A percentile compares a stretch with the other conserved stretches of the same genome.
Conservation (phyloP, 2,329 filamentous ascomycete species). For the Akanthomyces uredinophilus region DNA sequence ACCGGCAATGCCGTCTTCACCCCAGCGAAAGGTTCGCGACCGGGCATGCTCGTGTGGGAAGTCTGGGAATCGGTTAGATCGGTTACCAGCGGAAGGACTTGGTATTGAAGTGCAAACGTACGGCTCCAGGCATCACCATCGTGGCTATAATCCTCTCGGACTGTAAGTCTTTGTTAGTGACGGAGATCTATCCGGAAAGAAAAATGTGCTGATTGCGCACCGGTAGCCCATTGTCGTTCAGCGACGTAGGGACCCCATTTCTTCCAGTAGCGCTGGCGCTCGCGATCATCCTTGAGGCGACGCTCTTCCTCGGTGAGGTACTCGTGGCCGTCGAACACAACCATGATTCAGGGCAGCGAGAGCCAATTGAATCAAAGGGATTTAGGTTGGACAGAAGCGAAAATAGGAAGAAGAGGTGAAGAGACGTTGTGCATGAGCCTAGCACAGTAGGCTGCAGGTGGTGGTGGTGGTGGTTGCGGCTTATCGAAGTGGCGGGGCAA, state of each 20-base stretch:
- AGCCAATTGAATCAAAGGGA: not conserved
- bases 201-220: slow-evolving; percentile 36
- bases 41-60: slow-evolving; percentile 91
- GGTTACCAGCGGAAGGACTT: slow-evolving; percentile 23
- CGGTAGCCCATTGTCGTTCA: slow-evolving; percentile 93
- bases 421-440: not conserved
- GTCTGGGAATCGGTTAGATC: slow-evolving; percentile 47
- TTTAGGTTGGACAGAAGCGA: not conserved
- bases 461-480: slow-evolving; percentile 1
- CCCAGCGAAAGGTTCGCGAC: slow-evolving; percentile 87
- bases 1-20: slow-evolving; percentile 93
- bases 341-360: slow-evolving; percentile 54
- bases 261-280: slow-evolving; percentile 92
- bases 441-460: not conserved
- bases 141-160: slow-evolving; percentile 84
- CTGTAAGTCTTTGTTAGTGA: slow-evolving; percentile 31
- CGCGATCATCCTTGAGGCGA: slow-evolving; percentile 78
- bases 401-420: not conserved
- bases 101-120: slow-evolving; percentile 39
- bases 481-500: slow-evolving; percentile 14
- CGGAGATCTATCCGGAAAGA: not conserved
- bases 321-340: slow-evolving; percentile 81
- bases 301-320: slow-evolving; percentile 88
- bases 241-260: slow-evolving; percentile 94
- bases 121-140: slow-evolving; percentile 95